phyloP scores from a whole-genome alignment of 164 flowering plant genomes.

The Macadamia tetraphylla region DNA sequence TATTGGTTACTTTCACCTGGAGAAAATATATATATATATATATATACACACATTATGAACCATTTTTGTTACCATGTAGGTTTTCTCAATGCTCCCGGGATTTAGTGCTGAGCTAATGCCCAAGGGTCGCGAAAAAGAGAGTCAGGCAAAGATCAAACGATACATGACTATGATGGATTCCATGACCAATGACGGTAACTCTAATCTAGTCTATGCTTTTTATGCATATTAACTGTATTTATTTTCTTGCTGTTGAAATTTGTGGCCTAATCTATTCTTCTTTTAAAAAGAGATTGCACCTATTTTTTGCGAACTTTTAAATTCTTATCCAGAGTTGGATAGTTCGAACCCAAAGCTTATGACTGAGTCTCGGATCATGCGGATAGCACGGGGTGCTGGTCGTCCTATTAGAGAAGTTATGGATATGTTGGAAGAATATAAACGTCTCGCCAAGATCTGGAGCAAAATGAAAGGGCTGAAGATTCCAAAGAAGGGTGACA shows the following conservation, averaged over 20 bases:
- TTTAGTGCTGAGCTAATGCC: slow-evolving; percentile 93
- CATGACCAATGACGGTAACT: slow-evolving; percentile 84
- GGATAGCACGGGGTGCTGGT: slow-evolving; percentile 92
- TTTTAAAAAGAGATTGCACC: too few relatives aligned
- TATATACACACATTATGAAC: not conserved
- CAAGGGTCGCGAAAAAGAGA: slow-evolving; percentile 91
- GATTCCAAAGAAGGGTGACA: slow-evolving; percentile 93
- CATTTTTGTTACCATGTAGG: slow-evolving; percentile 33
- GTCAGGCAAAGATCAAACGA: slow-evolving; percentile 91
- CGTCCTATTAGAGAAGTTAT: slow-evolving; percentile 61
- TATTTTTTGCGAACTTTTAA: not conserved
- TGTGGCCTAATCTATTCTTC: too few relatives aligned
- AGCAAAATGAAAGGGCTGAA: slow-evolving; percentile 97
- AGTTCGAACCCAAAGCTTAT: slow-evolving; percentile 85
- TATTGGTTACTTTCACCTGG: too few relatives aligned
- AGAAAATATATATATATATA: too few relatives aligned
- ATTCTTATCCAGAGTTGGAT: slow-evolving; percentile 68
- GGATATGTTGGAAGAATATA: slow-evolving; percentile 97
- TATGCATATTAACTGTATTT: not conserved
- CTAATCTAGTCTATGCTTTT: not conserved
- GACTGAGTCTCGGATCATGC: slow-evolving; percentile 79
- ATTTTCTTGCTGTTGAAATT: not conserved
- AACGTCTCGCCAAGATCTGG: slow-evolving; percentile 92
- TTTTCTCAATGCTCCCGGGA: slow-evolving; percentile 97
- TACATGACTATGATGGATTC: slow-evolving; percentile 99